A percentile compares a stretch with the other conserved stretches of the same genome.
phyloP scores from a whole-genome alignment of 1,284 basidiomycete genomes.

The Ustilago loliicola region DNA sequence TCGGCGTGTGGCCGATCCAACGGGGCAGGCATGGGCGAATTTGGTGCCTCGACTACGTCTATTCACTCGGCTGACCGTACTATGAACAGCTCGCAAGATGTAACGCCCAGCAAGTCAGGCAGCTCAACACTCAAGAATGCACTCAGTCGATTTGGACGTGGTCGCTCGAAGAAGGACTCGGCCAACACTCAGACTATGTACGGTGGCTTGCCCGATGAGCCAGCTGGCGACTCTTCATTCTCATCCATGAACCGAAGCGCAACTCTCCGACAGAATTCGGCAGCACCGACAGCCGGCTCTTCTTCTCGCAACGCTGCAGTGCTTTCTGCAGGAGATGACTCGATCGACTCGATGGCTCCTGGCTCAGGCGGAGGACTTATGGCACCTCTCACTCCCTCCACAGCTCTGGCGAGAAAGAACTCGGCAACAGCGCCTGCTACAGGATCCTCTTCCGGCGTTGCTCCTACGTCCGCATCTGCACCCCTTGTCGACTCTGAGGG shows the following conservation, averaged over 20 bases:
- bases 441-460: conserved; percentile 4
- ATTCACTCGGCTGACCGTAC: conserved; percentile 52
- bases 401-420: conserved; percentile 22
- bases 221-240: conserved; percentile 39
- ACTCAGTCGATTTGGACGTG: conserved; percentile 57
- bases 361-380: conserved; percentile 48
- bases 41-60: conserved; percentile 54
- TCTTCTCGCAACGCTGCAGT: conserved; percentile 23
- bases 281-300: conserved; percentile 15
- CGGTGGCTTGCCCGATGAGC: conserved; percentile 48
- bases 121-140: conserved; percentile 60
- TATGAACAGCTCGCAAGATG: conserved; percentile 23
- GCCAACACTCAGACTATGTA: conserved; percentile 53
- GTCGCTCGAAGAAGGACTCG: conserved; percentile 51
- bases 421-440: conserved; percentile 16
- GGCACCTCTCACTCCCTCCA: conserved; percentile 56
- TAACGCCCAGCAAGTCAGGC: conserved; percentile 45
- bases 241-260: conserved; percentile 36
- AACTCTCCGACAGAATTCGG: conserved; percentile 40
- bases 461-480: conserved; percentile 23
- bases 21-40: conserved; percentile 50
- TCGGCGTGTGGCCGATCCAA: conserved; percentile 31
- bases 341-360: conserved; percentile 45
- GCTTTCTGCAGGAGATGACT: conserved; percentile 34
- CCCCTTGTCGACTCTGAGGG: conserved; percentile 73